Evolutionary conservation across 1,139 yeast genomes (phyloP).

Genomic region (Lodderomyces metapsilosis): DNA sequence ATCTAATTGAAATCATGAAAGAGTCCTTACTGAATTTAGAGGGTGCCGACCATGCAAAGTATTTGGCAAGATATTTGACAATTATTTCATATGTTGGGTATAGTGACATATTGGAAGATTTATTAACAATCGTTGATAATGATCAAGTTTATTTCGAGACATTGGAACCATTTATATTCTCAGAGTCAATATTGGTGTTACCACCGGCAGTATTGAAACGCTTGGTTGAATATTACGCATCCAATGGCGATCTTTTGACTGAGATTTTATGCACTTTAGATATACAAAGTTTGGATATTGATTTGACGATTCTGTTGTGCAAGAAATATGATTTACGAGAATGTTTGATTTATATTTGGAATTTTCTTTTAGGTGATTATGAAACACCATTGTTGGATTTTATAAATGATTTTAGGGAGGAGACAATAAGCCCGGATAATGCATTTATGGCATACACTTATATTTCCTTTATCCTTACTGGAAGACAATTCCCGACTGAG

Average conservation of each 20-base stretch:
- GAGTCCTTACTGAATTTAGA: constrained; percentile 46
- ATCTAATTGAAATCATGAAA: constrained; percentile 55
- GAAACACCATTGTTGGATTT: constrained; percentile 64
- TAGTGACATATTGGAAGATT: constrained; percentile 42
- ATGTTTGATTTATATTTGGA: constrained; percentile 68
- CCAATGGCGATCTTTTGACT: constrained; percentile 52
- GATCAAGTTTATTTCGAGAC: constrained; percentile 44
- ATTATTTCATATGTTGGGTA: constrained; percentile 21
- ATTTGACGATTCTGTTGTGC: constrained; percentile 64
- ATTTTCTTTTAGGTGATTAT: constrained; percentile 62
- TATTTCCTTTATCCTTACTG: constrained; percentile 67
- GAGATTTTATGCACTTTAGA: constrained; percentile 67
- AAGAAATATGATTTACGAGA: constrained; percentile 53
- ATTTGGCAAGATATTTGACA: constrained; percentile 11
- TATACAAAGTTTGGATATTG: constrained; percentile 66
- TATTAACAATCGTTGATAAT: constrained; percentile 49
- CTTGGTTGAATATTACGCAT: constrained; percentile 52
- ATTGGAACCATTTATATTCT: constrained; percentile 51
- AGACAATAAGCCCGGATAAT: constrained; percentile 17
- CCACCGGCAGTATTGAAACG: constrained; percentile 64
- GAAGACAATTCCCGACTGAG: constrained; percentile 77
- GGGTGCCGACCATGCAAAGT: not conserved
- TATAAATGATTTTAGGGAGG: constrained; percentile 32
- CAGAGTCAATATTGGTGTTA: constrained; percentile 43
- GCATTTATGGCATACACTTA: constrained; percentile 52